Conservation (phyloP, 2,329 filamentous ascomycete genomes). For the Phialophora macrospora region DNA sequence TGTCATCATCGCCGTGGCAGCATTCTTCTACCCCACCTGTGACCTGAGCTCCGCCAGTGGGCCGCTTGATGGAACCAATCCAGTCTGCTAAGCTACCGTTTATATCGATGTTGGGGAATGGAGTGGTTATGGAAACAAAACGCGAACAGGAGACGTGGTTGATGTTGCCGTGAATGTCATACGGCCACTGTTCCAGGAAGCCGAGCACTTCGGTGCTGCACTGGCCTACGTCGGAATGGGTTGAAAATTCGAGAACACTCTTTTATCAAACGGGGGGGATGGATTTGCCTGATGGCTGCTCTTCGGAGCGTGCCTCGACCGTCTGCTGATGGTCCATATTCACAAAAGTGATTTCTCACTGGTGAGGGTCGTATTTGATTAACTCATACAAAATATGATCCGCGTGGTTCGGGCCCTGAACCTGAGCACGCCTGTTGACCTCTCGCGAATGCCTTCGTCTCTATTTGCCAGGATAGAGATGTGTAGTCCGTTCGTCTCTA, state of each 20-base stretch:
- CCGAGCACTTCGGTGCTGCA: background rate
- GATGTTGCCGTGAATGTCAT: background rate
- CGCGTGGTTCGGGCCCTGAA: slow-evolving; percentile 4
- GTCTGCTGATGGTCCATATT: slow-evolving; percentile 2
- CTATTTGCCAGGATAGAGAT: background rate
- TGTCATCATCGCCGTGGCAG: slow-evolving; percentile 69
- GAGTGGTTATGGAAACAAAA: slow-evolving; percentile 6
- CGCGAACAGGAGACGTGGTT: background rate
- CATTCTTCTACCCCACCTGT: slow-evolving; percentile 67
- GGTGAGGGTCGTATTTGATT: slow-evolving; percentile 17
- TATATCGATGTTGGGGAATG: background rate
- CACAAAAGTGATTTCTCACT: background rate
- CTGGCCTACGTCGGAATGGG: background rate
- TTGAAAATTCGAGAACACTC: slow-evolving; percentile 7
- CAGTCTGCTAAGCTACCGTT: slow-evolving; percentile 12
- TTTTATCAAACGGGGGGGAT: slow-evolving; percentile 1
- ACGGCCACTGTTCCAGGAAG: background rate
- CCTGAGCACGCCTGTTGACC: slow-evolving; percentile 8
- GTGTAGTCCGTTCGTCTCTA: background rate
- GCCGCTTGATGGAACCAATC: slow-evolving; percentile 27
- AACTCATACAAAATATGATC: slow-evolving; percentile 20
- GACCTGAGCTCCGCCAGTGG: slow-evolving; percentile 39
- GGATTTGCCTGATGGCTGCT: slow-evolving; percentile 11
- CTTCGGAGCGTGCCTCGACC: background rate
- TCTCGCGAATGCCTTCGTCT: background rate